Conservation (phyloP, 2,329 filamentous ascomycete species). For the Byssothecium circinans region DNA sequence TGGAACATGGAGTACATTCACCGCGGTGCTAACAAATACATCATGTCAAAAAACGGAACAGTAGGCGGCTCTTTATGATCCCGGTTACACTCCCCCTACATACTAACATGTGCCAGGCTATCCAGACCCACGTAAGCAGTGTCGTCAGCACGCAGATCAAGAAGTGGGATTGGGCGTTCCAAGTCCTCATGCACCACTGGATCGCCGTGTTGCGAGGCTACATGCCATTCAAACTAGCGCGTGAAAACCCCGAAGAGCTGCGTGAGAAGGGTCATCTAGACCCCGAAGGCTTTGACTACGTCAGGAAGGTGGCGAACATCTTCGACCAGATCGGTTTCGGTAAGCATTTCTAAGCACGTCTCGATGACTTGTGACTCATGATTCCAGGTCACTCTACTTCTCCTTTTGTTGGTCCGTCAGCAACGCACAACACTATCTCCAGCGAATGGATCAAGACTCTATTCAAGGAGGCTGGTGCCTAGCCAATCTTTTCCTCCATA, state of each 20-base stretch:
- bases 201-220: constrained; percentile 34
- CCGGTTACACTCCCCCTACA: too few species aligned
- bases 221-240: constrained; percentile 37
- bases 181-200: constrained; percentile 38
- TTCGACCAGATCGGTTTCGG: constrained; percentile 29
- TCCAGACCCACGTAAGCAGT: constrained; percentile 36
- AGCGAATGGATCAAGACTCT: constrained; percentile 38
- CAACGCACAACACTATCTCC: constrained; percentile 28
- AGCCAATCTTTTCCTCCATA: not conserved
- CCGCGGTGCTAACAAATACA: constrained; percentile 36
- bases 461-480: constrained; percentile 37
- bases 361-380: constrained; percentile 8
- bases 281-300: constrained; percentile 32
- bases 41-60: constrained; percentile 39
- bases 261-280: constrained; percentile 34
- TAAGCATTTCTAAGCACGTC: constrained; percentile 15
- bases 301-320: constrained; percentile 27
- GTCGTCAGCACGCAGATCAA: constrained; percentile 38
- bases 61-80: too few species aligned
- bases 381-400: constrained; percentile 31
- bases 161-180: constrained; percentile 39
- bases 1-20: constrained; percentile 44
- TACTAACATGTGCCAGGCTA: too few species aligned
- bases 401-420: constrained; percentile 29
- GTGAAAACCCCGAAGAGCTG: constrained; percentile 39